Evolutionary conservation across 768 basidiomycete genomes (phyloP).

Genomic region (Cubamyces sp.): DNA sequence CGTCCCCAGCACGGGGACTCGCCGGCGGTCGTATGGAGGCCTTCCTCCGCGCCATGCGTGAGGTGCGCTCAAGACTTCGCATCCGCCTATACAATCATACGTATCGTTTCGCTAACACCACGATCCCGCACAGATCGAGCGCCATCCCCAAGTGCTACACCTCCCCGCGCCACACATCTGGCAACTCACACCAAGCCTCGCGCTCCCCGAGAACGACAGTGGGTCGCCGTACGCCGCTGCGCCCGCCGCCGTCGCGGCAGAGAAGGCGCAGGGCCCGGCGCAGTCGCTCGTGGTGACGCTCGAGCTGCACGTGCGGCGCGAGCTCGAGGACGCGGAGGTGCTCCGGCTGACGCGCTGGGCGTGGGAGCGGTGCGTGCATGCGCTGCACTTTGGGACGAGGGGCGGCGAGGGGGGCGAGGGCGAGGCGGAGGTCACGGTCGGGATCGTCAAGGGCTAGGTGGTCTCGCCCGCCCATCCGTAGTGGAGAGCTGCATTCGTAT

Average conservation of each 20-base stretch:
- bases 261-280: constrained; percentile 33
- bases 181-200: constrained; percentile 62
- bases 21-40: constrained; percentile 75
- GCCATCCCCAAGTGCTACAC: constrained; percentile 82
- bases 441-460: constrained; percentile 49
- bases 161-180: constrained; percentile 87
- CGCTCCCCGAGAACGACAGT: constrained; percentile 25
- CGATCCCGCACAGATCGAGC: constrained; percentile 60
- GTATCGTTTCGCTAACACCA: not conserved
- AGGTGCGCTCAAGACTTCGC: constrained; percentile 50
- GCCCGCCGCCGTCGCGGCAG: constrained; percentile 2
- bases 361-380: constrained; percentile 64
- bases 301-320: constrained; percentile 72
- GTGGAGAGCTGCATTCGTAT: not conserved
- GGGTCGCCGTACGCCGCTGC: constrained; percentile 22
- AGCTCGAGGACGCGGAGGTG: constrained; percentile 72
- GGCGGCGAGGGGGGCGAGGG: constrained; percentile 36
- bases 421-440: constrained; percentile 69
- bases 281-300: constrained; percentile 74
- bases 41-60: constrained; percentile 80
- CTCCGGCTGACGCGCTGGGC: constrained; percentile 76
- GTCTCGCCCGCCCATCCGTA: too few species aligned
- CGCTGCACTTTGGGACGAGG: constrained; percentile 43
- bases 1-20: constrained; percentile 70
- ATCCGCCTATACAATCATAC: not conserved